Evolutionary conservation across 306 rosid species (phyloP).

Genomic region (Vigna mungo): DNA sequence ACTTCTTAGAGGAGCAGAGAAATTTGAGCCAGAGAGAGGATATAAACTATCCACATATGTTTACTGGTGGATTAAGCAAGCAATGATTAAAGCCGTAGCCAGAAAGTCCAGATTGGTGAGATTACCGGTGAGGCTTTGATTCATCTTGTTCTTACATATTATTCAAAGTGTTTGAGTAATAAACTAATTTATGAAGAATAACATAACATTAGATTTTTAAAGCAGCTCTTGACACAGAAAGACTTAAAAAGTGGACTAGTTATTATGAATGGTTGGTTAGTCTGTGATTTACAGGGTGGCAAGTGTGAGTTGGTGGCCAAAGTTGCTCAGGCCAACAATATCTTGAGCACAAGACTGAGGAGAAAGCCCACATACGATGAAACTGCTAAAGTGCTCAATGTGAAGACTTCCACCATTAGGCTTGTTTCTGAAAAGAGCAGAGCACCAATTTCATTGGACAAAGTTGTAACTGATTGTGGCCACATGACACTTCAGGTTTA

Average conservation of each 20-base stretch:
- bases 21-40: constrained; percentile 77
- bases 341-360: constrained; percentile 53
- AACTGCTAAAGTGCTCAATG: constrained; percentile 55
- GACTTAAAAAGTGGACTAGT: constrained; percentile 47
- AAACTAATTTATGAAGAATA: not conserved
- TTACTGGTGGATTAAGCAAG: constrained; percentile 93
- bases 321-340: constrained; percentile 63
- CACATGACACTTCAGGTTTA: not conserved
- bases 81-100: constrained; percentile 73
- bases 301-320: constrained; percentile 63
- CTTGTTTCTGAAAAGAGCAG: constrained; percentile 62
- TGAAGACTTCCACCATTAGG: constrained; percentile 55
- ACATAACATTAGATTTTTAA: not conserved
- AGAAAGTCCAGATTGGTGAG: constrained; percentile 73
- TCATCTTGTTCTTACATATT: not conserved
- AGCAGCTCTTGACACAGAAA: not conserved
- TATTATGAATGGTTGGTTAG: constrained; percentile 80
- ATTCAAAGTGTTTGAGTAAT: not conserved
- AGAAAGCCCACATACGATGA: constrained; percentile 67
- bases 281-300: constrained; percentile 67
- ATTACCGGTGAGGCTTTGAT: constrained; percentile 71
- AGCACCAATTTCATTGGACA: constrained; percentile 70
- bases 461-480: constrained; percentile 7
- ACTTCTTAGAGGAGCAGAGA: constrained; percentile 79
- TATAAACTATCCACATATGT: constrained; percentile 79